These are phyloP conservation scores for Penicillium sp. DNA, from an alignment of 2,329 filamentous ascomycete genomes.

Conservation along the genomic window DNA sequence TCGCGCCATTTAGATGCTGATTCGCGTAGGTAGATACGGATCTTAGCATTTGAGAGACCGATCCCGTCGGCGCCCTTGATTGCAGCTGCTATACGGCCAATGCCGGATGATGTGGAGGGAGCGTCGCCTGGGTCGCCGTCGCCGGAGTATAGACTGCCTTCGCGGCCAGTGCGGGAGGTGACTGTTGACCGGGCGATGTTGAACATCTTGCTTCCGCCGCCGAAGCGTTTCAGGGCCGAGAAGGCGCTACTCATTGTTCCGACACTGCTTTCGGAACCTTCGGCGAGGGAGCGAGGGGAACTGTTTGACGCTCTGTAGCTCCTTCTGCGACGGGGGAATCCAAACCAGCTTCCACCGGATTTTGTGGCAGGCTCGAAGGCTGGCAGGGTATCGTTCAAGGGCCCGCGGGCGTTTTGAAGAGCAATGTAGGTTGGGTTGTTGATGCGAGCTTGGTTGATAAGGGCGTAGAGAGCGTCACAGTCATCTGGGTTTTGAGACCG, in stretches of 20 bases:
- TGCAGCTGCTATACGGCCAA: constrained; percentile 49
- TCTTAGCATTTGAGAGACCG: constrained; percentile 70
- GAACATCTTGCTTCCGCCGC: constrained; percentile 71
- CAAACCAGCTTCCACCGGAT: constrained; percentile 43
- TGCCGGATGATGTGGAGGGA: constrained; percentile 60
- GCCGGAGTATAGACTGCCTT: constrained; percentile 61
- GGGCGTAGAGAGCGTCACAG: constrained; percentile 77
- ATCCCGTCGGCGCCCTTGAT: constrained; percentile 62
- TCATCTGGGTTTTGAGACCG: constrained; percentile 75
- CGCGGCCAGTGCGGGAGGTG: constrained; percentile 55
- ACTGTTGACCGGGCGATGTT: constrained; percentile 81
- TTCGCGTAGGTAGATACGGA: constrained; percentile 81
- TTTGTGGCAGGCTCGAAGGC: constrained; percentile 48
- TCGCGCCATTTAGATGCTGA: constrained; percentile 82
- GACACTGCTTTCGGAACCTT: constrained; percentile 73
- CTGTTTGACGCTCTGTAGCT: constrained; percentile 59
- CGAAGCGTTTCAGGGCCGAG: constrained; percentile 72
- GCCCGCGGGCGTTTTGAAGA: constrained; percentile 68
- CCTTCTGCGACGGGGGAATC: constrained; percentile 53
- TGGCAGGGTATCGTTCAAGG: constrained; percentile 55
- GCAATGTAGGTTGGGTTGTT: constrained; percentile 89
- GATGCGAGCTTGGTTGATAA: constrained; percentile 85
- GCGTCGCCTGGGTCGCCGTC: constrained; percentile 48
- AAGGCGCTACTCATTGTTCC: constrained; percentile 79
- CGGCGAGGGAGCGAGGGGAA: constrained; percentile 55